These are phyloP conservation scores for Lathyrus aphaca DNA, from an alignment of 306 rosid species.

Conservation along the genomic window DNA sequence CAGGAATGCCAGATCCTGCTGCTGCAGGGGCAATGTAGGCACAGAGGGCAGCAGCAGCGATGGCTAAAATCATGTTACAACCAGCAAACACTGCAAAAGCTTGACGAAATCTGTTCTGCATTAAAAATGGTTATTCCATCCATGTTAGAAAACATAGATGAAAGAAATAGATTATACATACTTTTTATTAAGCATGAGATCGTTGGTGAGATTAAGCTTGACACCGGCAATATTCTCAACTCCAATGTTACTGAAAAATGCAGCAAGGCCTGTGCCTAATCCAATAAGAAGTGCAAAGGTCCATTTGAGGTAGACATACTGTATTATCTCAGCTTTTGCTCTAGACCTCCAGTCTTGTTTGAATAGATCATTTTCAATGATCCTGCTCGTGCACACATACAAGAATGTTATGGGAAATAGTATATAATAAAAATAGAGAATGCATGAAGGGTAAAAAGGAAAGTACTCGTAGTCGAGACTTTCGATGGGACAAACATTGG, in stretches of 20 bases:
- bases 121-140: conserved; percentile 33
- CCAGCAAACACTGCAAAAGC: conserved; percentile 60
- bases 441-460: background rate
- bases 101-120: conserved; percentile 61
- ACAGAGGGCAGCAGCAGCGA: conserved; percentile 65
- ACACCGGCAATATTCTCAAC: conserved; percentile 84
- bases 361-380: conserved; percentile 74
- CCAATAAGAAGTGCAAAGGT: conserved; percentile 73
- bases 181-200: conserved; percentile 61
- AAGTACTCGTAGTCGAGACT: conserved; percentile 80
- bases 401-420: background rate
- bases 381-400: conserved; percentile 42
- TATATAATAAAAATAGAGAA: background rate
- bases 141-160: background rate
- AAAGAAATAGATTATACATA: conserved; percentile 30
- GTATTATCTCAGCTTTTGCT: conserved; percentile 54
- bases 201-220: conserved; percentile 63
- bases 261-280: conserved; percentile 70
- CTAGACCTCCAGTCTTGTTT: conserved; percentile 81
- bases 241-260: conserved; percentile 68
- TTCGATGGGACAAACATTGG: conserved; percentile 73
- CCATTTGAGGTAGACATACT: conserved; percentile 73
- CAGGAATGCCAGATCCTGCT: conserved; percentile 90
- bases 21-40: conserved; percentile 81
- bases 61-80: conserved; percentile 60